phyloP scores from a whole-genome alignment of 2,329 filamentous ascomycete genomes.

The Periconia digitata region DNA sequence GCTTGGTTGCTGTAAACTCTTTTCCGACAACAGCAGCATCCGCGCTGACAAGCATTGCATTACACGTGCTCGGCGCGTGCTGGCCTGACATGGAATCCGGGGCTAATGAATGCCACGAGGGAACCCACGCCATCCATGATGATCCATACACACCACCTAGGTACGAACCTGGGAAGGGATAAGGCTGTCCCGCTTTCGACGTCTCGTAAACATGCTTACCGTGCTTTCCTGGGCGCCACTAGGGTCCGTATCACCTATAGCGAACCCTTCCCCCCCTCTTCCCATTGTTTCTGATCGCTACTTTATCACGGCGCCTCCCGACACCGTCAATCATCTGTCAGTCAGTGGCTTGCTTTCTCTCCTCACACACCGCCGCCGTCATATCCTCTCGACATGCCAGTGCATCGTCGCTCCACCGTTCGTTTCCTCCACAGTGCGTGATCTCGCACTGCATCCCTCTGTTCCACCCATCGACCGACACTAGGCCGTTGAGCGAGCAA shows the following conservation, averaged over 20 bases:
- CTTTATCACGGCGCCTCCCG: conserved; percentile 25
- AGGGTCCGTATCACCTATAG: conserved; percentile 5
- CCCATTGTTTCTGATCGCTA: conserved; percentile 13
- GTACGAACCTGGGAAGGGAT: no score
- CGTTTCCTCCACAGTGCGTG: conserved; percentile 10
- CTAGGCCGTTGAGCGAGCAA: conserved; percentile 7
- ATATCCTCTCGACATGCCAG: conserved; percentile 7
- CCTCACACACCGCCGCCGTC: conserved; percentile 1
- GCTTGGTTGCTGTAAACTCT: no score
- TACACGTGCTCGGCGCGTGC: neutral
- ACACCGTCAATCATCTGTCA: conserved; percentile 5
- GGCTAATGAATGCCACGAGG: neutral
- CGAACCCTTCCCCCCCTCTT: conserved; percentile 1
- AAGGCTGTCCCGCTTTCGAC: conserved; percentile 6
- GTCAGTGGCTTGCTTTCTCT: conserved; percentile 4
- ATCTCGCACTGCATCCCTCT: neutral
- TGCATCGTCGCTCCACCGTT: neutral
- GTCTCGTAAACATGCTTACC: conserved; percentile 6
- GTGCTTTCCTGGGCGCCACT: neutral
- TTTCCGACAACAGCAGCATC: no score
- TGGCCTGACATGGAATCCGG: neutral
- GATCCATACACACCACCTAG: no score
- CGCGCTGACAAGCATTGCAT: no score
- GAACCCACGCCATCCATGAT: neutral
- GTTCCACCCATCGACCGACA: neutral